Base-by-base conservation (phyloP, 225 moss, liverwort and hornwort species). In the Rhytidiadelphus loreus region DNA sequence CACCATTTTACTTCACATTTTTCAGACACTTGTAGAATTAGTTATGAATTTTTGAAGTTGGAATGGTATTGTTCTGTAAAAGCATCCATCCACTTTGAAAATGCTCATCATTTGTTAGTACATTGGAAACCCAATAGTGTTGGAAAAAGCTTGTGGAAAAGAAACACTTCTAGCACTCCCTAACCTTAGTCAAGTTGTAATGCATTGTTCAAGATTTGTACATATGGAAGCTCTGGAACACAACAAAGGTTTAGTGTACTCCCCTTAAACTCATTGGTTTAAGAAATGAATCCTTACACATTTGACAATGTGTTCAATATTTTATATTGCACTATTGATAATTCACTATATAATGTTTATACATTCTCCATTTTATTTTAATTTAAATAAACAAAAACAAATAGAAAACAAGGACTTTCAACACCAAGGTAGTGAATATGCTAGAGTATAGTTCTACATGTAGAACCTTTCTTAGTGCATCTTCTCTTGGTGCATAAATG, bases 201-300 rank as follows among this genome's bases (percentile, higher is more conserved):
- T 21, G 8, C 22, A 35, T 76, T 35, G 53, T 53, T 53, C 35
- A 32, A 35, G 8, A 76, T 52, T 52, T 22, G 13, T 0, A 35
- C 3, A 5, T 1, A 5, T 0, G 1, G 33, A 53, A 53, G 2
- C 35, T 53, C 22, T 53, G 13, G 8, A 14, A 35, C 0, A 23
- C 23, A 35, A 76, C 35, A 35, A 52, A 33, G 13, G 35, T 13
- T 52, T 33, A 52, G 16, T 15, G 16, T 15, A 33, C 2, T 33
- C 13, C 1, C 2, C 33, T 33, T 33, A 7, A 75, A 19, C 12
- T 75, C 33, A 21, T 75, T 52, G 33, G 21, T 33, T 75, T 22
- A 21, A 33, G 7, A 33, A 33, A 22, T 5, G 13, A 53, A 35
- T 52, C 13, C 5, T 35, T 52, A 35, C 2, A 22, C 13, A 13